Evolutionary conservation across 805 yeast species (phyloP).

Genomic region (Sugiyamaella lignohabitans): DNA sequence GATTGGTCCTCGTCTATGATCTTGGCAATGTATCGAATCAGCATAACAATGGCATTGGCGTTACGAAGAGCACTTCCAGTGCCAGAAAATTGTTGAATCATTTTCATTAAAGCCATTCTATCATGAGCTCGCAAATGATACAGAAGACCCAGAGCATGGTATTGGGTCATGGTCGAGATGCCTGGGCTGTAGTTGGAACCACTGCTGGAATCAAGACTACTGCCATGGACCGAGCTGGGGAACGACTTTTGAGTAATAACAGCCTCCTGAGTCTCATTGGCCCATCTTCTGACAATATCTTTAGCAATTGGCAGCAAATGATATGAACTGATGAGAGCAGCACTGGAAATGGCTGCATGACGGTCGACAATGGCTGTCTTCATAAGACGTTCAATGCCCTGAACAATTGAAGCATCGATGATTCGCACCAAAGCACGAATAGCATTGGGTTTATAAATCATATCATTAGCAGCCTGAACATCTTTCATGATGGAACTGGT

Average conservation of each 20-base stretch:
- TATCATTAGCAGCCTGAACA: constrained; percentile 75
- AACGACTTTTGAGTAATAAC: constrained; percentile 50
- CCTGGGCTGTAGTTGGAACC: constrained; percentile 28
- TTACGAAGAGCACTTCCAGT: constrained; percentile 56
- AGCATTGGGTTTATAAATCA: constrained; percentile 87
- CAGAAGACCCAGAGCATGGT: constrained; percentile 89
- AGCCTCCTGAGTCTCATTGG: constrained; percentile 92
- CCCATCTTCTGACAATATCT: constrained; percentile 88
- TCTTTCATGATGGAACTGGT: constrained; percentile 98
- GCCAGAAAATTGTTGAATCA: constrained; percentile 68
- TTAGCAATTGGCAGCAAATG: constrained; percentile 84
- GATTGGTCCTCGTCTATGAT: constrained; percentile 62
- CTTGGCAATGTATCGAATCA: constrained; percentile 74
- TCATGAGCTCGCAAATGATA: constrained; percentile 86
- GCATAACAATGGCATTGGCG: constrained; percentile 77
- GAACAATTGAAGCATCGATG: constrained; percentile 76
- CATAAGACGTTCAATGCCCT: constrained; percentile 86
- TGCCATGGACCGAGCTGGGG: constrained; percentile 14
- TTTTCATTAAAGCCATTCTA: constrained; percentile 85
- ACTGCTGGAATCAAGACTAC: background rate
- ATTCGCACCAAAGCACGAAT: constrained; percentile 87
- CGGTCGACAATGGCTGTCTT: constrained; percentile 88
- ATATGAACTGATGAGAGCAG: constrained; percentile 90
- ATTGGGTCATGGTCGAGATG: constrained; percentile 75
- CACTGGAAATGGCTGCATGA: constrained; percentile 81